Percentiles rank a stretch among this genome's conserved stretches.
phyloP scores from a whole-genome alignment of 495 filamentous ascomycete species.

The Hypoxylon perforatum region DNA sequence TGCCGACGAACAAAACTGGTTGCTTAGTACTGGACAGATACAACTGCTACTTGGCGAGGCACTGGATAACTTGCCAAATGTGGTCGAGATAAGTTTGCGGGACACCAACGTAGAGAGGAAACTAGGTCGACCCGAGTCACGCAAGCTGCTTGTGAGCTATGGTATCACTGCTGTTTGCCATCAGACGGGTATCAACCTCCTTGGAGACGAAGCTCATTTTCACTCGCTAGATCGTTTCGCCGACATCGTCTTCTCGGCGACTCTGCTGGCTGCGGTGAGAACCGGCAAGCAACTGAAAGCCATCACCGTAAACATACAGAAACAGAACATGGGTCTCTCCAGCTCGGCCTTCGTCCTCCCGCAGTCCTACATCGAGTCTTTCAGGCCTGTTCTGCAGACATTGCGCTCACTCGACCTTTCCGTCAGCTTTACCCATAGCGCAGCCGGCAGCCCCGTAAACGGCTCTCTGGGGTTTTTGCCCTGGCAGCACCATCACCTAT shows the following conservation, averaged over 20 bases:
- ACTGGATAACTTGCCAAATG: constrained; percentile 48
- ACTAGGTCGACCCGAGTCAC: constrained; percentile 18
- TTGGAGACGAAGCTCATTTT: constrained; percentile 13
- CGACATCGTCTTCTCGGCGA: constrained; percentile 38
- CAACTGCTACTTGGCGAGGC: constrained; percentile 48
- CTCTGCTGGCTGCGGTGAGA: constrained; percentile 30
- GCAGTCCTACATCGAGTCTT: constrained; percentile 13
- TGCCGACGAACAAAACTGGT: constrained; percentile 38
- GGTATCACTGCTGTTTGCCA: constrained; percentile 21
- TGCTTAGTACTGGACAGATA: constrained; percentile 33
- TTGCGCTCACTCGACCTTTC: constrained; percentile 35
- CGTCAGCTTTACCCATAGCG: constrained; percentile 35
- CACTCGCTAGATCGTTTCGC: constrained; percentile 33
- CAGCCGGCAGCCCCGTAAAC: constrained; percentile 30
- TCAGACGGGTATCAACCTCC: constrained; percentile 35
- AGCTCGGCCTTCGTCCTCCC: constrained; percentile 40
- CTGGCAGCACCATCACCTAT: constrained; percentile 41
- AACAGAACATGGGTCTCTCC: constrained; percentile 33
- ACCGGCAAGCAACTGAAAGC: constrained; percentile 22
- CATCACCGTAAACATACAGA: constrained; percentile 32
- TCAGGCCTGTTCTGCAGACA: constrained; percentile 15
- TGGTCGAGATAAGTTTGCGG: constrained; percentile 50
- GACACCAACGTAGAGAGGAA: constrained; percentile 41
- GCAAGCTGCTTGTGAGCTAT: constrained; percentile 29
- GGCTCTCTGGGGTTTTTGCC: constrained; percentile 29